A percentile compares a stretch with the other conserved stretches of the same genome.
phyloP scores from a whole-genome alignment of 495 filamentous ascomycete genomes.

The Tuber umbilicatum region DNA sequence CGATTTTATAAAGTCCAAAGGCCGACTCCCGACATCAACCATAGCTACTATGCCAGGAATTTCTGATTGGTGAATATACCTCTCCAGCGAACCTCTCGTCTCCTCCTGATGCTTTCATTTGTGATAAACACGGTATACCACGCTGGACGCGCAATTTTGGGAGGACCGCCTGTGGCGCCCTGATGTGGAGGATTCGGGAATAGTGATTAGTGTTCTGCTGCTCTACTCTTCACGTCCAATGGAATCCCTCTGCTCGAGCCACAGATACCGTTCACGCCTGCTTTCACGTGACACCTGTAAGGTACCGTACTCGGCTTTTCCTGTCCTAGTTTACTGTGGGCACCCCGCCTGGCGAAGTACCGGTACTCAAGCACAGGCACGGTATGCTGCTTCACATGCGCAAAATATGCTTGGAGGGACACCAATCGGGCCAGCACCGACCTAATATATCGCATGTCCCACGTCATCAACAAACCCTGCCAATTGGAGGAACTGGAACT shows the following conservation, averaged over 20 bases:
- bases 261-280: background rate
- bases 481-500: background rate
- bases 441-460: constrained; percentile 6
- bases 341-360: constrained; percentile 10
- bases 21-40: background rate
- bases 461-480: background rate
- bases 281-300: background rate
- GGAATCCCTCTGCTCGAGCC: background rate
- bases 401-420: constrained; percentile 23
- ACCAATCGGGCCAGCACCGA: constrained; percentile 25
- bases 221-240: background rate
- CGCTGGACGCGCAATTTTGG: constrained; percentile 23
- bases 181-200: too few species aligned
- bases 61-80: constrained; percentile 1
- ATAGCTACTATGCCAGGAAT: background rate
- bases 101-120: constrained; percentile 23
- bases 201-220: constrained; percentile 19
- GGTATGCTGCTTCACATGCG: constrained; percentile 31
- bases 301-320: constrained; percentile 20
- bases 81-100: constrained; percentile 16
- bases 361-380: too few species aligned
- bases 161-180: too few species aligned
- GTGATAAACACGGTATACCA: constrained; percentile 29
- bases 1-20: constrained; percentile 12
- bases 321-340: constrained; percentile 26